Base-by-base conservation (phyloP, 768 basidiomycete genomes). In the Lactifluus pinguis region DNA sequence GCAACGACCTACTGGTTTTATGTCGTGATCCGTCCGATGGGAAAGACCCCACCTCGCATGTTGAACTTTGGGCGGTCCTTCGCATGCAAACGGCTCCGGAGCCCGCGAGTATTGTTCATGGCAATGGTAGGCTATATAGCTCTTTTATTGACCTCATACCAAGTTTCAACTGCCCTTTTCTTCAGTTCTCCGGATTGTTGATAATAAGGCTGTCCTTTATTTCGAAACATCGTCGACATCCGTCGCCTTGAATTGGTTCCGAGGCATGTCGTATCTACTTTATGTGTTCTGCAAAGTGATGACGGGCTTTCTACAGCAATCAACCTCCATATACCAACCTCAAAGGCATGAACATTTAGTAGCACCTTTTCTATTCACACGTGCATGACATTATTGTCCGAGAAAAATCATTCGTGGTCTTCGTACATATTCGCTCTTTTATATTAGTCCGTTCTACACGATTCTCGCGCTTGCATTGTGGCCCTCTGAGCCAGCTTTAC, bases 1-100 rank as follows among this genome's bases (percentile, higher is more conserved):
- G 93, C 75, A 95, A 93, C 70, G 97, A 99, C 72, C 77, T 98
- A 56, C 75, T 99, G 68, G 93, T 98, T 15, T 77, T 98, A 51
- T 93, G 91, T 72, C 84, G 90, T 62, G 92, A 95, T 72, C 86
- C 90, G 10, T 84, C 87, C 11, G 85, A 86, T 44, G 90, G 89
- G 49, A 80, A 81, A 65, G 94, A 95, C 65, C 84, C 83, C 25
- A 75, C 77, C 49, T 85, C 83, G 4, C 73, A 70, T 25, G 92
- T 98, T 34, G 95, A 98, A 69, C 78, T 98, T n/a, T 98, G 92
- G 88, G 94, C 94, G 38, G 95, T 98, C 36, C 75, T 98, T 62
- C 81, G 95, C 47, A 93, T 99, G 92, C 92, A 95, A 72, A 95
- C 94, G 0, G 70, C 93, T 48, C 86, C 87, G 6, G 91, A 94